phyloP scores from a whole-genome alignment of 345 rosid genomes.

The Durio zibethinus region DNA sequence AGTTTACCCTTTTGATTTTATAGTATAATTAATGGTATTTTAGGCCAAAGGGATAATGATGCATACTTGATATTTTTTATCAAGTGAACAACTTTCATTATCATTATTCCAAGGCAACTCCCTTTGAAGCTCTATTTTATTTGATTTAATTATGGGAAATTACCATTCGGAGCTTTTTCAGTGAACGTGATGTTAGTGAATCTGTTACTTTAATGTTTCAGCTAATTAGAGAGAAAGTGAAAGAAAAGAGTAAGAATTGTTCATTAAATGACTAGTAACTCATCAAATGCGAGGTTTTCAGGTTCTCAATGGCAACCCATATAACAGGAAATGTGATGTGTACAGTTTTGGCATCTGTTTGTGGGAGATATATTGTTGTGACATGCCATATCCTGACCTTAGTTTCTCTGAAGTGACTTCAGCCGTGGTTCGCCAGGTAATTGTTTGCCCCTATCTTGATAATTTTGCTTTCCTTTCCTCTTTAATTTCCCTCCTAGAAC shows the following conservation, averaged over 20 bases:
- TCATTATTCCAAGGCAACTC: not conserved
- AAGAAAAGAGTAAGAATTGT: not conserved
- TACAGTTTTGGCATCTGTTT: slow-evolving; percentile 94
- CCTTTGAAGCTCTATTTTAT: not conserved
- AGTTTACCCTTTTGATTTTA: not conserved
- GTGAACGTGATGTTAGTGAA: not conserved
- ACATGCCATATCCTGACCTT: slow-evolving; percentile 96
- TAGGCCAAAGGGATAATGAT: not conserved
- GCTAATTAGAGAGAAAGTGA: not conserved
- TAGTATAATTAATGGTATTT: not conserved
- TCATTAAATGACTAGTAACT: slow-evolving; percentile 14
- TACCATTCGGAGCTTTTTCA: not conserved
- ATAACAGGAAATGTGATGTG: slow-evolving; percentile 95
- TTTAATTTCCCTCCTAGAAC: not conserved
- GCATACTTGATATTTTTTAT: not conserved
- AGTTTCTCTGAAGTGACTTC: slow-evolving; percentile 95
- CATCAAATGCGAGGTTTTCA: slow-evolving; percentile 31
- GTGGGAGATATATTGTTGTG: slow-evolving; percentile 99
- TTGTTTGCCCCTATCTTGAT: not conserved
- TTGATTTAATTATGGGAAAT: not conserved
- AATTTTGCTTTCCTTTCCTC: not conserved
- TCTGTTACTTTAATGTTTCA: not conserved
- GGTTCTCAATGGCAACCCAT: slow-evolving; percentile 96
- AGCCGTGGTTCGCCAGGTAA: slow-evolving; percentile 94
- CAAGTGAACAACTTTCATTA: not conserved